These are phyloP conservation scores for Otatea glauca DNA, from an alignment of 176 grass and related monocot genomes.

Conservation along the genomic window DNA sequence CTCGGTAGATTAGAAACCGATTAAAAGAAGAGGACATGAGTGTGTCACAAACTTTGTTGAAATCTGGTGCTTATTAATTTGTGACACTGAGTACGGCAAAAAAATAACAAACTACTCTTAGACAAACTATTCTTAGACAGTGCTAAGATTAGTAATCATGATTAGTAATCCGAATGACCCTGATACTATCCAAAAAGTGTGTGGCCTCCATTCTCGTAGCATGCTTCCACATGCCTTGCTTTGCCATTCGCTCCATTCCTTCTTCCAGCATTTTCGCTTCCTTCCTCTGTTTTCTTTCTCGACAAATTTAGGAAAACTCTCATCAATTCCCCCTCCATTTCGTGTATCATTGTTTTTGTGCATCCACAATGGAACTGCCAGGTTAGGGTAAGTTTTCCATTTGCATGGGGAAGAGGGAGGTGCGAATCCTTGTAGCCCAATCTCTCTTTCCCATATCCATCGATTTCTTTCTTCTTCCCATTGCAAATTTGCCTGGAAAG, in stretches of 20 bases:
- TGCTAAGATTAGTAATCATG: slow-evolving; percentile 33
- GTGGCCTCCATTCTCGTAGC: slow-evolving; percentile 47
- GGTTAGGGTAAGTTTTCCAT: slow-evolving; percentile 43
- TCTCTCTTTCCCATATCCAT: slow-evolving; percentile 44
- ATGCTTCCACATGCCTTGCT: slow-evolving; percentile 43
- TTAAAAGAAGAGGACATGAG: neutral
- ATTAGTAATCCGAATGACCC: neutral
- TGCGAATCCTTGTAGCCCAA: neutral
- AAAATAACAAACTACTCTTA: neutral
- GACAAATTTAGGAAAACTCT: neutral
- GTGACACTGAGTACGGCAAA: neutral
- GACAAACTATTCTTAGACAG: slow-evolving; percentile 20
- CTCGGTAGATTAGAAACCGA: too few relatives aligned
- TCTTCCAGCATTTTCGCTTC: neutral
- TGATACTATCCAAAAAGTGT: slow-evolving; percentile 52
- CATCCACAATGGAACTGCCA: slow-evolving; percentile 28
- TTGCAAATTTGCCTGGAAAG: slow-evolving; percentile 8
- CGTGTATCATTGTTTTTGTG: neutral
- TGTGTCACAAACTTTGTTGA: neutral
- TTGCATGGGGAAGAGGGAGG: slow-evolving; percentile 48
- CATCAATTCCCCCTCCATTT: neutral
- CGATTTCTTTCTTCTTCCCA: slow-evolving; percentile 5
- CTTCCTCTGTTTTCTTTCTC: neutral
- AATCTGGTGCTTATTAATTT: neutral
- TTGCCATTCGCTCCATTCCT: slow-evolving; percentile 33